phyloP scores from a whole-genome alignment of 345 rosid genomes.

The Lepidium africanum region DNA sequence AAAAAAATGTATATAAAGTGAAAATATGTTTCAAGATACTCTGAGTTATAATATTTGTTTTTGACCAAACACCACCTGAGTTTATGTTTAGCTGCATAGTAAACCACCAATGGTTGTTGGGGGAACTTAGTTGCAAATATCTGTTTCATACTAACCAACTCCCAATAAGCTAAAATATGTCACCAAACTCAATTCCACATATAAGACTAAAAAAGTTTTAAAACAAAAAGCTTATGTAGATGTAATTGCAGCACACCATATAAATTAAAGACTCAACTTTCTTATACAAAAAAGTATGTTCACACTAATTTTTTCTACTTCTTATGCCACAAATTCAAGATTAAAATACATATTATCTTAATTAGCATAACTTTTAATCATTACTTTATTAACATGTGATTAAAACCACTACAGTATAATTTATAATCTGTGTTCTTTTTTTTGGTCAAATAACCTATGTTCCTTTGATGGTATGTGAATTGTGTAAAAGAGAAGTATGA shows the following conservation, averaged over 20 bases:
- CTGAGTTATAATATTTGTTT: too few species aligned
- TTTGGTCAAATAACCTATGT: too few species aligned
- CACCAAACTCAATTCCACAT: neutral
- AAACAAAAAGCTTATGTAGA: too few species aligned
- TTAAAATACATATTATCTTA: neutral
- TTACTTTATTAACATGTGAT: too few species aligned
- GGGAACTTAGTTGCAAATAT: neutral
- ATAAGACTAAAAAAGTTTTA: too few species aligned
- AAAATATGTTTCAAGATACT: too few species aligned
- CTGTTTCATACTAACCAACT: conserved; percentile 16
- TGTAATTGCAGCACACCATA: too few species aligned
- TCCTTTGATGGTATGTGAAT: too few species aligned
- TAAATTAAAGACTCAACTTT: neutral
- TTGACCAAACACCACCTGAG: neutral
- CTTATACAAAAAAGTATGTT: neutral
- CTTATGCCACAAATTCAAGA: neutral
- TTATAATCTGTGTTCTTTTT: too few species aligned
- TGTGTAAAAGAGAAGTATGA: too few species aligned
- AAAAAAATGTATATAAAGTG: too few species aligned
- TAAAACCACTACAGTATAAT: too few species aligned
- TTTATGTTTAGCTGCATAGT: neutral
- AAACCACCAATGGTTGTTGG: neutral
- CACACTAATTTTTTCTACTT: neutral
- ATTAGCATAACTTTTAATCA: neutral
- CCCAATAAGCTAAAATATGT: neutral